Evolutionary conservation across 1,284 basidiomycete genomes (phyloP), one percentile per base, ranked within the genome.

Genomic region (Waitea zeae): DNA sequence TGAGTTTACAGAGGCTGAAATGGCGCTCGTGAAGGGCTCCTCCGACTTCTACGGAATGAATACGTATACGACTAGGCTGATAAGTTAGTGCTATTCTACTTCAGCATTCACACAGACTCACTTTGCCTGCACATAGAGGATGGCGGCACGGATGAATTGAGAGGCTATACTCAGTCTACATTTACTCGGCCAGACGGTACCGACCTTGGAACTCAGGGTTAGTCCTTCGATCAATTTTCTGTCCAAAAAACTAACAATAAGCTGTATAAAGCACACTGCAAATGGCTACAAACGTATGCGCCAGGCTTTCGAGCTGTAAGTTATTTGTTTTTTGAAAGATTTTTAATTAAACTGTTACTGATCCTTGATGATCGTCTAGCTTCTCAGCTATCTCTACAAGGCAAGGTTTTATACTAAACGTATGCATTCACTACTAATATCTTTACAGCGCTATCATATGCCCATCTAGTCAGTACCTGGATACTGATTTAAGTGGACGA

Each of bases 11-110:
- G 42, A 46, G 1, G 65, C 64, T 31, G 67, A 72, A 42, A 40
- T 57, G 14, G 50, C 47, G 11, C 44, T 70, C 12, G 54, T 72
- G 31, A 55, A 60, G 36, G 67, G 58, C 14, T 61, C 59, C 3
- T 63, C 62, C 2, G 66, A 68, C 41, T 64, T 66, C 46, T 62
- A 61, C 38, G 61, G 57, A 22, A 45, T 59, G 40, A 61, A 66
- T 46, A 62, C 61, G 4, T 68, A 69, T 46, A 64, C 64, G 0
- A 67, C 61, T 26, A 60, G 67, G 46, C 53, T 61, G 20, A 53
- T 61, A 46, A 54, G 57, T 59, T 36, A 46, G 54, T 53, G 39
- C 11, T 38, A 38, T 5, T 41, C 44, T 12, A 43, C 28, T 12
- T 7, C 6, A 6, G 7, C 22, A 26, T n/a, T 26, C 7, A 7